A percentile compares a stretch with the other conserved stretches of the same genome.
Evolutionary conservation across 345 rosid species (phyloP).

Genomic region (Bretschneidera sinensis): DNA sequence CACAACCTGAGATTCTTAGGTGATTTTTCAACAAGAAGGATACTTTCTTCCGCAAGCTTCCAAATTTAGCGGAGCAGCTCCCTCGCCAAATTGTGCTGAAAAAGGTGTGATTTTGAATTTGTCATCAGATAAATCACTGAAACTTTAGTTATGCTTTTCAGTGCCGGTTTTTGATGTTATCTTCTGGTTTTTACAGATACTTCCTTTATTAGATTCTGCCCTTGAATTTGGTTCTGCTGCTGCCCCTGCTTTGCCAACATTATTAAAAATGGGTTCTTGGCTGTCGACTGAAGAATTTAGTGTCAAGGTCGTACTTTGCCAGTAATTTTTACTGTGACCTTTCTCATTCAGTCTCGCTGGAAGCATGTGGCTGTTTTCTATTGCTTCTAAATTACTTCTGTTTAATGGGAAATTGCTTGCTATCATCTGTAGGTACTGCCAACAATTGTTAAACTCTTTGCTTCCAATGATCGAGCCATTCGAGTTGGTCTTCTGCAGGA

Average conservation of each 20-base stretch:
- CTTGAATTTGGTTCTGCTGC: conserved; percentile 98
- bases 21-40: too few species aligned
- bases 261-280: conserved; percentile 97
- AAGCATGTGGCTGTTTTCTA: conserved; percentile 11
- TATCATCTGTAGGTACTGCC: conserved; percentile 66
- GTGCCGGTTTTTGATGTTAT: conserved; percentile 24
- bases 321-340: neutral
- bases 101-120: conserved; percentile 51
- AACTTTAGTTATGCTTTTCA: conserved; percentile 9
- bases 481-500: conserved; percentile 94
- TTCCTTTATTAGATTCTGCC: conserved; percentile 95
- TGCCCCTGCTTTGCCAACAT: conserved; percentile 86
- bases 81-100: conserved; percentile 95
- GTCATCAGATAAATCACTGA: conserved; percentile 14
- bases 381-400: conserved; percentile 9
- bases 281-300: conserved; percentile 82
- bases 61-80: conserved; percentile 94
- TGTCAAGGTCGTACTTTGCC: conserved; percentile 52
- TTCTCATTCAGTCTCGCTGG: conserved; percentile 8
- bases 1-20: too few species aligned
- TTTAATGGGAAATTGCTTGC: conserved; percentile 13
- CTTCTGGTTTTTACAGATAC: conserved; percentile 59
- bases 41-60: conserved; percentile 95
- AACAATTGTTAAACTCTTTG: conserved; percentile 78
- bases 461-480: conserved; percentile 91